phyloP scores from a whole-genome alignment of 257 asterid species.

The Lycium ferocissimum region DNA sequence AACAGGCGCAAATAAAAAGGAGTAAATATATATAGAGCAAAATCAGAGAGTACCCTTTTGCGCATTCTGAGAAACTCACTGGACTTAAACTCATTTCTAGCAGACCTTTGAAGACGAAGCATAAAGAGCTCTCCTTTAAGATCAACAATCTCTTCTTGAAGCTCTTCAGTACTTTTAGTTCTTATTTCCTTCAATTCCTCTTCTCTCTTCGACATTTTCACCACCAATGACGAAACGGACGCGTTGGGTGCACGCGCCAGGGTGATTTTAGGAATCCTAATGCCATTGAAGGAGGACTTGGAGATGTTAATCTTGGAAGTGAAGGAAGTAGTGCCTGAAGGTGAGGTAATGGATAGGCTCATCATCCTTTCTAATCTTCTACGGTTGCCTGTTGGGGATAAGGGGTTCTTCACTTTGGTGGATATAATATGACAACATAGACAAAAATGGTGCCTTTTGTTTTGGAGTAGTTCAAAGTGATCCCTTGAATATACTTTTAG shows the following conservation, averaged over 20 bases:
- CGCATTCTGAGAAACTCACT: slow-evolving; percentile 92
- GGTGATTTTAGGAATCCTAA: slow-evolving; percentile 55
- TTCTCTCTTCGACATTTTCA: slow-evolving; percentile 82
- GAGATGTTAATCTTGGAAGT: slow-evolving; percentile 49
- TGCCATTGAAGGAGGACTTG: slow-evolving; percentile 66
- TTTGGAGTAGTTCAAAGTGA: background rate
- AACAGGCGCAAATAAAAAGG: too few relatives aligned
- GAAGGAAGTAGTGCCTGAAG: slow-evolving; percentile 48
- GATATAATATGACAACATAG: background rate
- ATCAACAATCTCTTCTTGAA: slow-evolving; percentile 70
- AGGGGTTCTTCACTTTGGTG: background rate
- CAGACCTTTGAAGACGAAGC: slow-evolving; percentile 96
- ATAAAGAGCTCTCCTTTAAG: slow-evolving; percentile 93
- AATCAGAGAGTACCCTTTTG: slow-evolving; percentile 60
- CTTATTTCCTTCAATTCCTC: slow-evolving; percentile 86
- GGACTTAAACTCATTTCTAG: slow-evolving; percentile 86
- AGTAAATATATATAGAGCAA: background rate
- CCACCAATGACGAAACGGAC: slow-evolving; percentile 48
- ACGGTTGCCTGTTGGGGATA: background rate
- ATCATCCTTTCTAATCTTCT: slow-evolving; percentile 44
- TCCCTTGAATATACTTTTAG: background rate
- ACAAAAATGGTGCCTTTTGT: background rate
- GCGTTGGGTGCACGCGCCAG: slow-evolving; percentile 45
- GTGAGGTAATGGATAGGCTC: slow-evolving; percentile 68
- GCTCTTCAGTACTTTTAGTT: slow-evolving; percentile 71